Conservation (phyloP, 768 basidiomycete genomes). For the Panaeolus cyanescens region DNA sequence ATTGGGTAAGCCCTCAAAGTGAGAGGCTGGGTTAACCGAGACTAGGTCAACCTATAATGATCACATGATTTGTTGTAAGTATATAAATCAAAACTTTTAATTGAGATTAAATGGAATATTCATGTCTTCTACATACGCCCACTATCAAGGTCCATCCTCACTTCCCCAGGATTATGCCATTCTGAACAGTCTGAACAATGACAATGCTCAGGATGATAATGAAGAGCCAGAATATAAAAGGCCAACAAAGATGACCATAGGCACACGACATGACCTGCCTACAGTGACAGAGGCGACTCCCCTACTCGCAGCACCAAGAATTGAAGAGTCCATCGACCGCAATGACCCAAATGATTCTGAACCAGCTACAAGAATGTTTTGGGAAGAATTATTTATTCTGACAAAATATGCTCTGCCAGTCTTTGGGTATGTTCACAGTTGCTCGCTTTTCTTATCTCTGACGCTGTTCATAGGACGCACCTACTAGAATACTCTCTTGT, state of each 20-base stretch:
- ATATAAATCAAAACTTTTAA: background rate
- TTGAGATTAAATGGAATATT: background rate
- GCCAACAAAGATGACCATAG: slow-evolving; percentile 3
- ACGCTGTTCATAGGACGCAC: slow-evolving; percentile 56
- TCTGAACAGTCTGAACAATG: slow-evolving; percentile 42
- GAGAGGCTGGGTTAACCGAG: too few relatives aligned
- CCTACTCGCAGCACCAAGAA: slow-evolving; percentile 57
- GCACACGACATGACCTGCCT: slow-evolving; percentile 9
- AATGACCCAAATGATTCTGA: slow-evolving; percentile 31
- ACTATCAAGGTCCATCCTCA: slow-evolving; percentile 58
- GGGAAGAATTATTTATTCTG: slow-evolving; percentile 63
- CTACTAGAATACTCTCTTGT: slow-evolving; percentile 86
- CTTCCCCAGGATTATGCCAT: slow-evolving; percentile 69
- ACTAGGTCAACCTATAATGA: too few relatives aligned
- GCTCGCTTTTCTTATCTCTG: background rate
- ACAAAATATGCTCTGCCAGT: slow-evolving; percentile 69
- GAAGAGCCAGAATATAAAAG: slow-evolving; percentile 18
- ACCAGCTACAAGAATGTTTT: slow-evolving; percentile 37
- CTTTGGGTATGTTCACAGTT: slow-evolving; percentile 53
- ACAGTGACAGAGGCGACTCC: slow-evolving; percentile 55
- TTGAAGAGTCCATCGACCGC: slow-evolving; percentile 49
- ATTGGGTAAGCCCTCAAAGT: too few relatives aligned
- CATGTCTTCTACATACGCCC: slow-evolving; percentile 54
- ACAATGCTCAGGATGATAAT: slow-evolving; percentile 18
- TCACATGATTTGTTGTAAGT: background rate